Conservation (phyloP, 129 eudicot genomes). For the Tagetes erecta region DNA sequence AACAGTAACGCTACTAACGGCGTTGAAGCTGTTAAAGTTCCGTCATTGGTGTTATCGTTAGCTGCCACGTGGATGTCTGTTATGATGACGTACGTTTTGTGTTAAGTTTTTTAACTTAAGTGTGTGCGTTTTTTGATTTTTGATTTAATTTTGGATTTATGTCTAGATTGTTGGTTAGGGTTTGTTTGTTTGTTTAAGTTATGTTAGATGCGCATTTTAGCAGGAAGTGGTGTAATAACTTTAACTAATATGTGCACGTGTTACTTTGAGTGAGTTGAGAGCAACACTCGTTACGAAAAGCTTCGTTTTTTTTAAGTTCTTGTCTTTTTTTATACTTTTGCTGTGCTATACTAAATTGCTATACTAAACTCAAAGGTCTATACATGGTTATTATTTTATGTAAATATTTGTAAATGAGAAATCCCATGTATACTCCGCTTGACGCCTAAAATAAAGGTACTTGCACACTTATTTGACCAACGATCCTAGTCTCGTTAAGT, state of each 20-base stretch:
- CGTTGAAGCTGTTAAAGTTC: slow-evolving; percentile 27
- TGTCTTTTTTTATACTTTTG: neutral
- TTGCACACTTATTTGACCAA: no score
- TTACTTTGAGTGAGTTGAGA: slow-evolving; percentile 35
- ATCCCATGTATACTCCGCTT: no score
- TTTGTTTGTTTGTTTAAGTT: neutral
- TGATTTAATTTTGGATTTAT: slow-evolving; percentile 24
- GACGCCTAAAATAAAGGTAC: no score
- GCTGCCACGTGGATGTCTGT: slow-evolving; percentile 9
- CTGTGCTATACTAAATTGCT: neutral
- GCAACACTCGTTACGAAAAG: slow-evolving; percentile 37
- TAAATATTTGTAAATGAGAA: no score
- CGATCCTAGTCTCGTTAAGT: no score
- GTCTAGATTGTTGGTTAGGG: slow-evolving; percentile 31
- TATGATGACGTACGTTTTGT: slow-evolving; percentile 28
- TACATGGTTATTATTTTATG: no score
- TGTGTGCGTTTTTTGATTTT: slow-evolving; percentile 22
- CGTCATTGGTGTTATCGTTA: neutral
- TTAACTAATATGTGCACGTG: slow-evolving; percentile 24
- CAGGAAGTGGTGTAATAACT: slow-evolving; percentile 23
- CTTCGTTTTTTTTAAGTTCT: slow-evolving; percentile 21
- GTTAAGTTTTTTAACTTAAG: slow-evolving; percentile 20
- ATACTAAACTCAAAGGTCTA: no score
- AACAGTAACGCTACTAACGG: slow-evolving; percentile 33
- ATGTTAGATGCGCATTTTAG: slow-evolving; percentile 35